Base-by-base conservation (phyloP, 164 flowering plant species). In the Aristolochia fimbriata region DNA sequence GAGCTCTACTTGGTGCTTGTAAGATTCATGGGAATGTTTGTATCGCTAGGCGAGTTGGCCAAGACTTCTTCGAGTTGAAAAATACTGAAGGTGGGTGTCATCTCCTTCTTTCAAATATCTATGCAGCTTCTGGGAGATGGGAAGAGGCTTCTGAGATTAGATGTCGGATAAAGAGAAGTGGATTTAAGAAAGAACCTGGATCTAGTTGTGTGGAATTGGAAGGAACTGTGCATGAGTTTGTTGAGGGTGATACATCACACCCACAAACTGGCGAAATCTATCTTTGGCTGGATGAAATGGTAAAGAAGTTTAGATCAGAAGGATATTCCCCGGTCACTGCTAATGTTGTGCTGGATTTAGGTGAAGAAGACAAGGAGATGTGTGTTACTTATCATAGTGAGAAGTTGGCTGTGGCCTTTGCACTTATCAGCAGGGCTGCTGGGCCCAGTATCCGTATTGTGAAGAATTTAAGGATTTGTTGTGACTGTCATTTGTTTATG, bases 1-100 rank as follows among this genome's bases (percentile, higher is more conserved):
- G 72, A 45, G 62, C 76, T 61, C 31, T 72, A 57, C 62, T 72
- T 12, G 67, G 76, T 62, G 76, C 76, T 46, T 72, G 76, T 41
- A 72, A 62, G 65, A 65, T 72, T 45, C 70, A 68, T 46, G 67
- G 72, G 3, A 31, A 65, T 45, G 58, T 55, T 24, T 16, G 27
- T 37, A 43, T 62, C 49, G 76, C 72, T 22, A 61, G 65, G 25
- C 47, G 60, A 62, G 14, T 67, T 37, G 48, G 65, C 1, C 58
- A 19, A 47, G 54, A 61, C 59, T 65, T 72, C 22, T 49, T 72
- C 11, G 45, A 55, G n/a, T 52, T 57, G 57, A 58, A 59, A 15
- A 45, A 47, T 19, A 47, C n/a, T 7, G 62, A 68, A 68, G 66
- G 69, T 19, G 61, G 75, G 45, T 72, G 72, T 51, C 75, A 68